These are phyloP conservation scores for Pisolithus marmoratus DNA, from an alignment of 768 basidiomycete species.

Conservation along the genomic window DNA sequence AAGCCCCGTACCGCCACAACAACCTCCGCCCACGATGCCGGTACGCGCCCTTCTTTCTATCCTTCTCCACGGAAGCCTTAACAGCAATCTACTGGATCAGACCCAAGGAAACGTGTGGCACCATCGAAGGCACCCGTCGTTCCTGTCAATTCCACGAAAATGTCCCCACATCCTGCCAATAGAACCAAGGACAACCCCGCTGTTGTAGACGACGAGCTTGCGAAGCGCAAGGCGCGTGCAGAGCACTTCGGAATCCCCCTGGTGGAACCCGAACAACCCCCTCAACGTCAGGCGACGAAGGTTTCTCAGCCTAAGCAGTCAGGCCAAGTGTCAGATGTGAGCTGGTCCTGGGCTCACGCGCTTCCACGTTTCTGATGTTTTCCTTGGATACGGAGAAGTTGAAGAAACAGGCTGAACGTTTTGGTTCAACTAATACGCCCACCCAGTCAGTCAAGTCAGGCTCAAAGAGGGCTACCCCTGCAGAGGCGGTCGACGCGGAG, in stretches of 20 bases:
- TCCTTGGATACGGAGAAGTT: constrained; percentile 46
- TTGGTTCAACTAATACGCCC: constrained; percentile 32
- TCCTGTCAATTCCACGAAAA: background rate
- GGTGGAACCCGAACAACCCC: constrained; percentile 36
- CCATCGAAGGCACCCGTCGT: too few relatives aligned
- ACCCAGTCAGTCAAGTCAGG: constrained; percentile 23
- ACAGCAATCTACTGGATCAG: background rate
- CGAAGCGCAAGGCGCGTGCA: constrained; percentile 55
- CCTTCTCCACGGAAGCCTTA: too few relatives aligned
- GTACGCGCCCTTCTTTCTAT: background rate
- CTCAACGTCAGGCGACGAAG: constrained; percentile 18
- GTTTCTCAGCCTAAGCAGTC: background rate
- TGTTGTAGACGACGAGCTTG: constrained; percentile 42
- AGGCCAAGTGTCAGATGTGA: background rate
- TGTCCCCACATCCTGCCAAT: background rate
- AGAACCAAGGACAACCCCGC: constrained; percentile 1
- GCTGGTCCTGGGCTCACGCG: background rate
- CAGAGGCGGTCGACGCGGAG: constrained; percentile 46
- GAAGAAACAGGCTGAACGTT: constrained; percentile 49
- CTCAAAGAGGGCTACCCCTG: constrained; percentile 31
- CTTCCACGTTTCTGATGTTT: background rate
- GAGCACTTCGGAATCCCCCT: constrained; percentile 68
- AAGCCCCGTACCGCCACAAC: constrained; percentile 2
- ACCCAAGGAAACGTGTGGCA: too few relatives aligned
- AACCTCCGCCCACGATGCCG: constrained; percentile 3